phyloP scores from a whole-genome alignment of 2,329 filamentous ascomycete species.

The Fusarium irregulare region DNA sequence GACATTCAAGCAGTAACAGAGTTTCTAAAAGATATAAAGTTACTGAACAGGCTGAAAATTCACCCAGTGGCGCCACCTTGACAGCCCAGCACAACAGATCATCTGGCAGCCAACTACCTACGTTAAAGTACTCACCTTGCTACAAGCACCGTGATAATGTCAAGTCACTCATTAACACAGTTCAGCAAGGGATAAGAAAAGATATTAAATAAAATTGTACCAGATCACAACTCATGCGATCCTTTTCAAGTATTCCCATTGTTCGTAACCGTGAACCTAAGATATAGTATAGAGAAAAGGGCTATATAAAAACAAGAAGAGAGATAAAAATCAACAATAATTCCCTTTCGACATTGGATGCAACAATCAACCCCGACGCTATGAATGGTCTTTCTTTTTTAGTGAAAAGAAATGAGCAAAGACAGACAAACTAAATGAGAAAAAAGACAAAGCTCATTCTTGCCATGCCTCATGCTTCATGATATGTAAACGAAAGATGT shows the following conservation, averaged over 20 bases:
- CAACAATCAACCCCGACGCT: slow-evolving; percentile 42
- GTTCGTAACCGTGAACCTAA: slow-evolving; percentile 40
- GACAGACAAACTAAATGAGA: slow-evolving; percentile 11
- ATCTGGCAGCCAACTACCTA: neutral
- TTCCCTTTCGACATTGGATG: slow-evolving; percentile 28
- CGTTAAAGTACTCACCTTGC: neutral
- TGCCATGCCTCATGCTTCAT: slow-evolving; percentile 36
- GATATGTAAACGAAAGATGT: slow-evolving; percentile 29
- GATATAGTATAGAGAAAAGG: slow-evolving; percentile 22
- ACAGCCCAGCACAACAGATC: too few relatives aligned
- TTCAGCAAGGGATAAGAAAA: too few relatives aligned
- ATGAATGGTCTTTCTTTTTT: slow-evolving; percentile 43
- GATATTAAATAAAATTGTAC: neutral
- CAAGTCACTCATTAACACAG: too few relatives aligned
- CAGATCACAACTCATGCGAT: slow-evolving; percentile 17
- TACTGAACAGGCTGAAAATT: too few relatives aligned
- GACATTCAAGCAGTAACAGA: neutral
- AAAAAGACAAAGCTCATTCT: slow-evolving; percentile 29
- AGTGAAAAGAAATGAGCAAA: slow-evolving; percentile 16
- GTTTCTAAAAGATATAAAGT: neutral
- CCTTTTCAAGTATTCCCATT: slow-evolving; percentile 40
- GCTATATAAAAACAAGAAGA: slow-evolving; percentile 25
- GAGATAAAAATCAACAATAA: slow-evolving; percentile 19
- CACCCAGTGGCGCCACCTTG: too few relatives aligned
- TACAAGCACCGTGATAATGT: neutral